Percentiles rank a stretch among this genome's conserved stretches.
These are phyloP conservation scores for Boehmeria nivea DNA, from an alignment of 306 rosid genomes.

Conservation along the genomic window DNA sequence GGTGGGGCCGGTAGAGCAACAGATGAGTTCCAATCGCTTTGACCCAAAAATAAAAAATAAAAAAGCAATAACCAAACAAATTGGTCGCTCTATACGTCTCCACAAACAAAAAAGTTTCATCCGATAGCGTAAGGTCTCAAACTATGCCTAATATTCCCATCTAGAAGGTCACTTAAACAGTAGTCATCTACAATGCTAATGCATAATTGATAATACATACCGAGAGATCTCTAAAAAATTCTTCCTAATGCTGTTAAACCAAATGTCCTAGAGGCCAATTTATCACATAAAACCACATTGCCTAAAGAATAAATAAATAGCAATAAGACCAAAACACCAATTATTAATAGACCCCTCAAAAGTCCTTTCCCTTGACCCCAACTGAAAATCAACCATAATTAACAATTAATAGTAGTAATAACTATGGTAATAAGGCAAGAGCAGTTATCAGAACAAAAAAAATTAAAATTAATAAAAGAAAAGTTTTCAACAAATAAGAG, in stretches of 20 bases:
- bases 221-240: no score
- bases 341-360: neutral
- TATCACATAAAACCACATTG: conserved; percentile 6
- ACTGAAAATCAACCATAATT: neutral
- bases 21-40: conserved; percentile 19
- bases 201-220: neutral
- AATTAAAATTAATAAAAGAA: neutral
- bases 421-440: neutral
- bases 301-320: neutral
- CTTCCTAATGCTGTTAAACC: no score
- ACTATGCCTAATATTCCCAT: conserved; percentile 15
- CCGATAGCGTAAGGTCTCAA: conserved; percentile 8
- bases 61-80: conserved; percentile 24
- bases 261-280: conserved; percentile 4
- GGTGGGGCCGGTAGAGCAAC: conserved; percentile 16
- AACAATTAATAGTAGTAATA: neutral
- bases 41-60: conserved; percentile 11
- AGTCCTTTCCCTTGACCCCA: neutral
- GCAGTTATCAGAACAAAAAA: neutral
- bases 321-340: neutral
- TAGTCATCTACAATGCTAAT: conserved; percentile 1
- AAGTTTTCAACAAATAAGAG: neutral
- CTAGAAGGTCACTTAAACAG: conserved; percentile 11
- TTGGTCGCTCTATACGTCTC: conserved; percentile 19
- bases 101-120: conserved; percentile 9